Evolutionary conservation across 306 rosid genomes (phyloP), one percentile per base, ranked within the genome.

Genomic region (Adenanthera pavonina): DNA sequence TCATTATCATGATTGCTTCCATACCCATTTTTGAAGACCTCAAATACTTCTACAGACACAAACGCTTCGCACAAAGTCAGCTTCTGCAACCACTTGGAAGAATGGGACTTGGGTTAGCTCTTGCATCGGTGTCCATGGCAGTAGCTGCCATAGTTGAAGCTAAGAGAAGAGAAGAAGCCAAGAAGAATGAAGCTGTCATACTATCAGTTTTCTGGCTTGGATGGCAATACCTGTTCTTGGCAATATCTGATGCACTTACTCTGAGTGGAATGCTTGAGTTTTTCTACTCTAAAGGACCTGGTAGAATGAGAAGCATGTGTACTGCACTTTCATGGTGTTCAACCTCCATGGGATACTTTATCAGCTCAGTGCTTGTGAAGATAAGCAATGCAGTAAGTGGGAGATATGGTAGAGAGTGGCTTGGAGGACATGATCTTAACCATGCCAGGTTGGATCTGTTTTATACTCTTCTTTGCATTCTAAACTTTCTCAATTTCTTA

Each of bases 211-310:
- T 88, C 46, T 88, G 88, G 88, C 70, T 88, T 8, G 36, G 30
- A 0, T 79, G 69, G 74, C 86, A 84, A 20, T 88, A 61, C 68
- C 14, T 61, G 68, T 61, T 30, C 41, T 61, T 61, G 68, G 68
- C 68, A 33, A 34, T 61, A 13, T 69, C 89, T 15, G 86, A 88
- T 2, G 74, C 83, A 74, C 70, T 86, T 41, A 76, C 86, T 14
- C 36, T 81, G 56, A 83, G 86, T 11, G 89, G 88, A 68, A 88
- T 84, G 88, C 81, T 88, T 11, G 89, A 81, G 49, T 88, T 88
- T 80, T 86, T 88, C 56, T 75, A 88, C 77, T 75, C 86, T 3
- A 80, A 86, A 62, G 86, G 88, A 30, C 89, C 91, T 0, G 59
- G 40, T 51, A 81, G 86, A 67, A 83, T 88, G 89, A 81, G 86